phyloP scores from a whole-genome alignment of 129 eudicot genomes.

The Centella asiatica region DNA sequence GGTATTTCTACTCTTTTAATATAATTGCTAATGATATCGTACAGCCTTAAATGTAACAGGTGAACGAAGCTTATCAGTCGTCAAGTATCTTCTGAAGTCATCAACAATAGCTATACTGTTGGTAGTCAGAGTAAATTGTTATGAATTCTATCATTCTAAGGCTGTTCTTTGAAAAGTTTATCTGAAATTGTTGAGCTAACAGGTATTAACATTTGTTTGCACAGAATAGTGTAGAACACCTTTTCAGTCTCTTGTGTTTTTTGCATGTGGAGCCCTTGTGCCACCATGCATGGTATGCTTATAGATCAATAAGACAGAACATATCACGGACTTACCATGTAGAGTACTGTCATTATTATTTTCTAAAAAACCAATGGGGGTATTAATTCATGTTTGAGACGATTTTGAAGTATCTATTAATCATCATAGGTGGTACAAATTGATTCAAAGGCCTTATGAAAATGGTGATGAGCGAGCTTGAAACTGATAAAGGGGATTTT shows the following conservation, averaged over 20 bases:
- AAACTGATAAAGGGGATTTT: slow-evolving; percentile 67
- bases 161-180: no score
- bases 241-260: slow-evolving; percentile 73
- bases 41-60: not conserved
- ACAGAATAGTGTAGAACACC: slow-evolving; percentile 82
- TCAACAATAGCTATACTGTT: no score
- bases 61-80: no score
- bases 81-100: not conserved
- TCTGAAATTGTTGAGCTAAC: no score
- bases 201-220: not conserved
- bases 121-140: no score
- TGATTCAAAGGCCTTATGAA: slow-evolving; percentile 72
- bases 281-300: slow-evolving; percentile 79
- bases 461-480: slow-evolving; percentile 64
- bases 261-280: slow-evolving; percentile 96
- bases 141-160: no score
- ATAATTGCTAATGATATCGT: not conserved
- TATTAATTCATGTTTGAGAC: no score
- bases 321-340: no score
- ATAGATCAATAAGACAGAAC: no score
- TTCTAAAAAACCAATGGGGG: no score
- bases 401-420: no score
- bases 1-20: slow-evolving; percentile 25
- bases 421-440: slow-evolving; percentile 57
- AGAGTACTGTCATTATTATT: no score